phyloP scores from a whole-genome alignment of 805 yeast genomes.

The Barnettozyma californica region DNA sequence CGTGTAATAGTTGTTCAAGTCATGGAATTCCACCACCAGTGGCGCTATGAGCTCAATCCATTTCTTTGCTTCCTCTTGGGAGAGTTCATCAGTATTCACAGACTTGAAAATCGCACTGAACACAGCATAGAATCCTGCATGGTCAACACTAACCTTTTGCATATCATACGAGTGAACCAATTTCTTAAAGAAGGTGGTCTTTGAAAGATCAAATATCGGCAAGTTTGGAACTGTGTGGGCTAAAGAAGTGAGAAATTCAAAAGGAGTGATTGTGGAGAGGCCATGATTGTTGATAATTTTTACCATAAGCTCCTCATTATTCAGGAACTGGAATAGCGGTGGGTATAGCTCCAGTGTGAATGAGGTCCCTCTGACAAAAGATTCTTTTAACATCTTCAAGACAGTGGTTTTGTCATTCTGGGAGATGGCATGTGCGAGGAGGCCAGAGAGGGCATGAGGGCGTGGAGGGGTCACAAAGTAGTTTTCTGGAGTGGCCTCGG shows the following conservation, averaged over 20 bases:
- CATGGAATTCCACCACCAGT: conserved; percentile 31
- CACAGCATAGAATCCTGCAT: conserved; percentile 29
- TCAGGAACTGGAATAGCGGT: conserved; percentile 28
- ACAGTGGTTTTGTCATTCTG: conserved; percentile 26
- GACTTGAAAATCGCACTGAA: conserved; percentile 27
- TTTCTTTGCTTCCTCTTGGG: conserved; percentile 21
- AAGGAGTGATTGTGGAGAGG: conserved; percentile 17
- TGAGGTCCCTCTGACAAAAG: conserved; percentile 29
- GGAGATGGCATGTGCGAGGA: conserved; percentile 15
- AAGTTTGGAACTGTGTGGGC: conserved; percentile 18
- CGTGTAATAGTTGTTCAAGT: conserved; percentile 28
- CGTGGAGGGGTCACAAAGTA: conserved; percentile 17
- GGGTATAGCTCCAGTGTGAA: conserved; percentile 31
- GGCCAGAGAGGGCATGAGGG: conserved; percentile 14
- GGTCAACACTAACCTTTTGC: conserved; percentile 16
- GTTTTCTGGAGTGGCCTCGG: conserved; percentile 3
- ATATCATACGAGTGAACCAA: conserved; percentile 16
- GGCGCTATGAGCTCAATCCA: conserved; percentile 30
- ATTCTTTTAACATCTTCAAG: conserved; percentile 34
- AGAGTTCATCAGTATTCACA: not conserved
- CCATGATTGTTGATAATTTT: conserved; percentile 33
- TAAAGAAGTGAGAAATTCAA: conserved; percentile 26
- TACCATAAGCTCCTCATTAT: conserved; percentile 27
- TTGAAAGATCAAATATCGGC: conserved; percentile 18
- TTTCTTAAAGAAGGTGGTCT: conserved; percentile 29